Base-by-base conservation (phyloP, 805 yeast species). In the Kockiozyma suomiensis region DNA sequence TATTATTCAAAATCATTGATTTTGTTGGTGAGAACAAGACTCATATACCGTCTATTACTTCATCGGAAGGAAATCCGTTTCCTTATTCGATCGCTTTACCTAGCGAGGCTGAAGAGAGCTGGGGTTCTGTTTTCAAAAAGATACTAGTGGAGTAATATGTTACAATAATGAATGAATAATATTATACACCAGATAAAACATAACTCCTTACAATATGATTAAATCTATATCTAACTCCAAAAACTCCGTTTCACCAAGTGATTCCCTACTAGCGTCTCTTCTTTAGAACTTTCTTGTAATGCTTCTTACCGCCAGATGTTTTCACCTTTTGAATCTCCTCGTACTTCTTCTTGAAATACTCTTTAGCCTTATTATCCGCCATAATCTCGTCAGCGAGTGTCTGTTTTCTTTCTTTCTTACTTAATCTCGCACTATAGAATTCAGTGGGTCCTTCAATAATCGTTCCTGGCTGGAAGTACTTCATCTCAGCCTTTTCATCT, bases 391-490 rank as follows among this genome's bases (percentile, higher is more conserved):
- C 94, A 41, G 92, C 85, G 67, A 94, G 79, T 1, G 93, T 88
- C 59, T 79, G 79, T 60, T 91, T 90, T 67, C 96, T 83, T 67
- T 88, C 85, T 69, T 82, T 87, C 66, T 84, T 83, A 55, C 83
- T 80, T 65, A 93, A 68, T 63, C 96, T 79, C 3, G 84, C 76
- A 40, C 85, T 82, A 75, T 79, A 89, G 73, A 80, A 90, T 71
- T 93, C 97, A 1, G 89, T 80, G 65, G 86, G 84, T 45, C 91
- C 93, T 68, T 88, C 94, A 26, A 92, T 74, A 38, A 94, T 82
- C 0, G 97, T 91, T 15, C 99, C 99, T 68, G 88, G 82, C 59
- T 93, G 94, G 72, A 94, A 91, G 66, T 79, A 83, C 69, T 88
- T 89, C 48, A 96, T 93, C 6, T 81, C 79, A 51, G 79, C 80